Percentiles rank a stretch among this genome's conserved stretches.
These are phyloP conservation scores for Orbilia oligospora DNA, from an alignment of 2,329 filamentous ascomycete genomes.

Conservation along the genomic window DNA sequence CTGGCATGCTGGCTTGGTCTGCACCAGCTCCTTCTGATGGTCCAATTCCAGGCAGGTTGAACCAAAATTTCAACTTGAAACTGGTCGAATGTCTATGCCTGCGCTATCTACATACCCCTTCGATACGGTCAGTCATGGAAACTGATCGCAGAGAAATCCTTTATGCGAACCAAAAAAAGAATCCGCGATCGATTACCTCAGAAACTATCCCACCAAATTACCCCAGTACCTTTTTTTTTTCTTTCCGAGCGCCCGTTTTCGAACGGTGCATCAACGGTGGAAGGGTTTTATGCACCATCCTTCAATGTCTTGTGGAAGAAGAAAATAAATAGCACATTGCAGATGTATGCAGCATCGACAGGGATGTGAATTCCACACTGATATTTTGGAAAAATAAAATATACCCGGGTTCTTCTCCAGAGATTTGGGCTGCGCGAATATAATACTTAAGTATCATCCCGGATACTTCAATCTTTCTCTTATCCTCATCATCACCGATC, in stretches of 20 bases:
- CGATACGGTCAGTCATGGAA: conserved; percentile 21
- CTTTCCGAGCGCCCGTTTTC: conserved; percentile 55
- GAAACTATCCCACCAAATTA: conserved; percentile 24
- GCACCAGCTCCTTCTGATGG: conserved; percentile 39
- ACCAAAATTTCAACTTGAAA: conserved; percentile 60
- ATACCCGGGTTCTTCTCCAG: conserved; percentile 27
- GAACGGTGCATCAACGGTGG: conserved; percentile 49
- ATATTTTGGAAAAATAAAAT: conserved; percentile 52
- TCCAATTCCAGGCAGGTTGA: conserved; percentile 60
- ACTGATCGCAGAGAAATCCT: conserved; percentile 29
- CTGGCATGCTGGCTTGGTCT: conserved; percentile 37
- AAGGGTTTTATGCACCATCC: conserved; percentile 51
- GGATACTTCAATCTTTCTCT: conserved; percentile 21
- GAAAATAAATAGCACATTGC: conserved; percentile 44
- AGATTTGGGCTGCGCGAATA: conserved; percentile 49
- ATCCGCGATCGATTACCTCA: conserved; percentile 55
- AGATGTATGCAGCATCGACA: conserved; percentile 58
- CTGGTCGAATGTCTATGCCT: conserved; percentile 51
- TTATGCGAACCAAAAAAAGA: conserved; percentile 54
- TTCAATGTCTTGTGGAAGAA: conserved; percentile 35
- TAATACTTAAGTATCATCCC: conserved; percentile 58
- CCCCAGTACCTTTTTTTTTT: conserved; percentile 39
- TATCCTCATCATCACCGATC: conserved; percentile 42
- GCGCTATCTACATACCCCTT: conserved; percentile 43
- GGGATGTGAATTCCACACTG: conserved; percentile 57